phyloP scores from a whole-genome alignment of 208 protist genomes.

The Naegleria fowleri region DNA sequence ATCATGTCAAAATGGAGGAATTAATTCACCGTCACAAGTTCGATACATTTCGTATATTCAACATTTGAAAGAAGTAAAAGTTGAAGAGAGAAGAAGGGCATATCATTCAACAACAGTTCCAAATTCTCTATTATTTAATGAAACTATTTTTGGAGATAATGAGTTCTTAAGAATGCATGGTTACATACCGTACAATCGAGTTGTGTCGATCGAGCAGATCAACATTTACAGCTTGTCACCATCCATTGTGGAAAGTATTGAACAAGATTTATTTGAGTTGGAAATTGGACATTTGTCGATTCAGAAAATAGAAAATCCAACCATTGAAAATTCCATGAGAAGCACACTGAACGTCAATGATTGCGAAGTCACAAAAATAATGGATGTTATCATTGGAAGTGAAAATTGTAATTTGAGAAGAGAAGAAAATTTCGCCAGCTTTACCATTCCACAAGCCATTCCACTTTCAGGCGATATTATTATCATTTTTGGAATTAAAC shows the following conservation, averaged over 20 bases:
- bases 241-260: not conserved
- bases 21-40: not conserved
- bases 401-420: not conserved
- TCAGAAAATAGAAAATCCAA: not conserved
- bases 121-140: not conserved
- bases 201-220: not conserved
- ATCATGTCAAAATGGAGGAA: not conserved
- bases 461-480: not conserved
- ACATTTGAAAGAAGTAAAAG: not conserved
- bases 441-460: not conserved
- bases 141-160: not conserved
- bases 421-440: not conserved
- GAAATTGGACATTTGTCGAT: not conserved
- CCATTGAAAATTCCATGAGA: not conserved
- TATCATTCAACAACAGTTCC: not conserved
- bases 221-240: not conserved
- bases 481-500: not conserved
- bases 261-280: not conserved
- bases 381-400: not conserved
- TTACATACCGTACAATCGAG: not conserved
- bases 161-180: not conserved
- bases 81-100: not conserved
- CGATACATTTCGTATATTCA: not conserved
- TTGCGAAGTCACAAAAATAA: not conserved
- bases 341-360: not conserved